Evolutionary conservation across 1,284 basidiomycete genomes (phyloP).

Genomic region (Golubevia pallescens): DNA sequence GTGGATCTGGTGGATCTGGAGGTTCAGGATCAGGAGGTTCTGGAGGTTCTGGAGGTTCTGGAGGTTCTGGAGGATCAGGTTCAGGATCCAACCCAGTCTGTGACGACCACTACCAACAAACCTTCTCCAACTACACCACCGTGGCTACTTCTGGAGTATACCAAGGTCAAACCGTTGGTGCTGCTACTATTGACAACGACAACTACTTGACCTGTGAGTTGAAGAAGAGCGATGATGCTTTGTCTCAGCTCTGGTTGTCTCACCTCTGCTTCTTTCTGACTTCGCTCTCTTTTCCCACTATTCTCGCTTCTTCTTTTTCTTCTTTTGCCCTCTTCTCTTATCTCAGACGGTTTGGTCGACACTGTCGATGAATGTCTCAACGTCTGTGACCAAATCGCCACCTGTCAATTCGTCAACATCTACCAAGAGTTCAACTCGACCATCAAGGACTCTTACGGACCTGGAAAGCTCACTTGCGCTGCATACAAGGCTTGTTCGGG

Average conservation of each 20-base stretch:
- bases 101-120: slow-evolving; percentile 15
- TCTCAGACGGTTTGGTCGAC: slow-evolving; percentile 16
- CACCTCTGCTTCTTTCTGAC: no score
- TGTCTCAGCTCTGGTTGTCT: no score
- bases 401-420: slow-evolving; percentile 30
- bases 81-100: slow-evolving; percentile 8
- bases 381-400: slow-evolving; percentile 18
- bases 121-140: slow-evolving; percentile 22
- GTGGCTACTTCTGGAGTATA: slow-evolving; percentile 19
- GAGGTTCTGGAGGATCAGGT: no score
- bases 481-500: slow-evolving; percentile 26
- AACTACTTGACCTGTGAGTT: slow-evolving; percentile 25
- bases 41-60: no score
- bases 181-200: slow-evolving; percentile 26
- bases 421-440: slow-evolving; percentile 22
- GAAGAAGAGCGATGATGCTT: no score
- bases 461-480: slow-evolving; percentile 28
- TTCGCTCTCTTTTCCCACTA: no score
- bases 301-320: no score
- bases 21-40: neutral
- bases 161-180: slow-evolving; percentile 21
- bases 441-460: slow-evolving; percentile 20
- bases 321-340: no score
- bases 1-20: no score
- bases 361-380: slow-evolving; percentile 15